Conservation (phyloP, 441 rosid species). For the Hura crepitans region DNA sequence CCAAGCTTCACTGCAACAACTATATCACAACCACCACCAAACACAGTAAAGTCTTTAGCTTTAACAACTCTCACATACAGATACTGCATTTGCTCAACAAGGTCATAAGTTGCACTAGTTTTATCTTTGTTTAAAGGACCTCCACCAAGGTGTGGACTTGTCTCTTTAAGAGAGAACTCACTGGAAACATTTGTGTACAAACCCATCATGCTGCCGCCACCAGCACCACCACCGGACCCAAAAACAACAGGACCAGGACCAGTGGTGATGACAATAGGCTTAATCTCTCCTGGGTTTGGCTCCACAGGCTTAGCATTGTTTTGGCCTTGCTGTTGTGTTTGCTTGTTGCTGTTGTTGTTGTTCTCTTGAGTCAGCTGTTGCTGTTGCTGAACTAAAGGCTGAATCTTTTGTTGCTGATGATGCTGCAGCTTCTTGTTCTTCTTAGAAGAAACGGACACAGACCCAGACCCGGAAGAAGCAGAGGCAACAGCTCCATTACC, state of each 20-base stretch:
- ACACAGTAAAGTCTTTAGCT: constrained; percentile 35
- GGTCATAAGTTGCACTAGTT: constrained; percentile 43
- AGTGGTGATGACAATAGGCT: constrained; percentile 47
- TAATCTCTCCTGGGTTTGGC: constrained; percentile 47
- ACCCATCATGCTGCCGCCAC: too few relatives aligned
- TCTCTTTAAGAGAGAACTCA: constrained; percentile 50
- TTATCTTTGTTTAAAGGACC: constrained; percentile 33
- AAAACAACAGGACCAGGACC: constrained; percentile 33
- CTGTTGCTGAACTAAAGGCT: constrained; percentile 38
- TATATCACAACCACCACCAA: constrained; percentile 26
- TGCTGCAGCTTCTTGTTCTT: constrained; percentile 44
- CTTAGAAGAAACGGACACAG: constrained; percentile 30
- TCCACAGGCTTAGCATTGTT: constrained; percentile 38
- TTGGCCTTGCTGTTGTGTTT: constrained; percentile 26
- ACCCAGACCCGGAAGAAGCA: constrained; percentile 20
- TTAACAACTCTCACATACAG: constrained; percentile 42
- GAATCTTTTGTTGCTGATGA: constrained; percentile 41
- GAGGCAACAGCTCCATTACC: constrained; percentile 26
- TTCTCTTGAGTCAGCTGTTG: constrained; percentile 22
- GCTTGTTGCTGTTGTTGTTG: constrained; percentile 26
- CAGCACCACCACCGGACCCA: constrained; percentile 25
- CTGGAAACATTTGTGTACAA: constrained; percentile 30
- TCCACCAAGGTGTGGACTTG: constrained; percentile 50
- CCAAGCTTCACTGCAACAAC: constrained; percentile 36
- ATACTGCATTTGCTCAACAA: constrained; percentile 52